phyloP scores from a whole-genome alignment of 139 green algal species.

The Zygnema circumcarinatum region DNA sequence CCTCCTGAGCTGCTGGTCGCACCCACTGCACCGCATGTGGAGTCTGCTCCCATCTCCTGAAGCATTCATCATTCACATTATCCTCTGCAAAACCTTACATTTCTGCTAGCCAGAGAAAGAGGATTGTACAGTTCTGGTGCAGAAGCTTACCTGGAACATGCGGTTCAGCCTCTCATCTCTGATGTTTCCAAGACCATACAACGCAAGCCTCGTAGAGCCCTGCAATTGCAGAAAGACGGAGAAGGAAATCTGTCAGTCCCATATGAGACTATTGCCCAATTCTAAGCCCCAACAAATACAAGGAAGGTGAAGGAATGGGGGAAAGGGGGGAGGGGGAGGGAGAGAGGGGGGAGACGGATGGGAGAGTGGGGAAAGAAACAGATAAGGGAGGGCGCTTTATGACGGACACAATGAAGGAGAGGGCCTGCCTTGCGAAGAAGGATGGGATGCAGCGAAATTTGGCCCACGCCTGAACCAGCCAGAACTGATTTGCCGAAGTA shows the following conservation, averaged over 20 bases:
- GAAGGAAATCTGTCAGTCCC: no score
- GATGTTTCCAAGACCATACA: conserved; percentile 96
- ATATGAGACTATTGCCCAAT: no score
- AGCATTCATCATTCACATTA: not conserved
- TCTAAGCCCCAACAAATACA: no score
- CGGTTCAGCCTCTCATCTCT: conserved; percentile 90
- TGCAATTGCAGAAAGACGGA: conserved; percentile 66
- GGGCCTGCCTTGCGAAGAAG: conserved; percentile 59
- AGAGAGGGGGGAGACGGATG: no score
- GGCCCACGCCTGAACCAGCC: conserved; percentile 27
- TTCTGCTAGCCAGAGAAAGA: conserved; percentile 10
- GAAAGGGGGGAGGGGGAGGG: no score
- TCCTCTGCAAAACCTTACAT: not conserved
- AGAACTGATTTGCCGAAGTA: conserved; percentile 94
- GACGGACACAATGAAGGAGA: no score
- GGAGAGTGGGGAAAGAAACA: no score
- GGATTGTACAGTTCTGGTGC: not conserved
- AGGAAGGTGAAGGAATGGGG: no score
- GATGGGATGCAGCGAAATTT: conserved; percentile 52
- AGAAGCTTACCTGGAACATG: conserved; percentile 74
- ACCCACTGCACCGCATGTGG: conserved; percentile 64
- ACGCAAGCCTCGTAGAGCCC: conserved; percentile 85
- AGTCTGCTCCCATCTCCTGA: conserved; percentile 24
- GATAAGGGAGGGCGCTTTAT: no score
- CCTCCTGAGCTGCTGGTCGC: conserved; percentile 52